Conservation (phyloP, 352 stramenopile species). For the Pythium volutum region DNA sequence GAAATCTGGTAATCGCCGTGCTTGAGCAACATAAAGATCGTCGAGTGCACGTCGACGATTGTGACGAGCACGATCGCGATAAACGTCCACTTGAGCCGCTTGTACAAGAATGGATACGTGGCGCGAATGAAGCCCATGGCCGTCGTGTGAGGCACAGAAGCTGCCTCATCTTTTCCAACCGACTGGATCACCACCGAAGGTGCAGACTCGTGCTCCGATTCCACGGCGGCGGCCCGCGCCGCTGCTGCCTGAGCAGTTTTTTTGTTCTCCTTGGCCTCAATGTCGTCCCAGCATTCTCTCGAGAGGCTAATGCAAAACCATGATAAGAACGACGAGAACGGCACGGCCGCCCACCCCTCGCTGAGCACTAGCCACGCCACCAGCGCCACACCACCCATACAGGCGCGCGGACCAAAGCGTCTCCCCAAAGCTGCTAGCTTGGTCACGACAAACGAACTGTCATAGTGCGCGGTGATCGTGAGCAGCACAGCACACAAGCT, state of each 20-base stretch:
- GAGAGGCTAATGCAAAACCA: slow-evolving; percentile 70
- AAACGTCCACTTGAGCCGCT: slow-evolving; percentile 76
- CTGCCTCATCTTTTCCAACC: neutral
- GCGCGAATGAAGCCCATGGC: slow-evolving; percentile 30
- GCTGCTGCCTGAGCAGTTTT: slow-evolving; percentile 11
- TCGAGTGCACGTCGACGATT: slow-evolving; percentile 65
- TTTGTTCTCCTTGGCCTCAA: slow-evolving; percentile 33
- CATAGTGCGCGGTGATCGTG: slow-evolving; percentile 45
- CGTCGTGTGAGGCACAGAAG: slow-evolving; percentile 1
- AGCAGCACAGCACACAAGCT: slow-evolving; percentile 40
- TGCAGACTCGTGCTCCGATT: neutral
- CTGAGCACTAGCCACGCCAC: slow-evolving; percentile 33
- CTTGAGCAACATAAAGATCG: slow-evolving; percentile 45
- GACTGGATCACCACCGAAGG: slow-evolving; percentile 11
- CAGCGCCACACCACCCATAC: slow-evolving; percentile 42
- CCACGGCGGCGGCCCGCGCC: neutral
- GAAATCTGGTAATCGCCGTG: slow-evolving; percentile 39
- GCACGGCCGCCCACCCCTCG: slow-evolving; percentile 35
- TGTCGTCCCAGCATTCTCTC: slow-evolving; percentile 70
- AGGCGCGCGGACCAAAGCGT: slow-evolving; percentile 34
- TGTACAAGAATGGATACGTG: slow-evolving; percentile 59
- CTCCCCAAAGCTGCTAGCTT: slow-evolving; percentile 32
- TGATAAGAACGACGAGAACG: slow-evolving; percentile 58
- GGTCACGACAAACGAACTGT: slow-evolving; percentile 36
- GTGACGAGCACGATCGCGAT: slow-evolving; percentile 68